A percentile compares a stretch with the other conserved stretches of the same genome.
phyloP scores from a whole-genome alignment of 306 rosid species.

The Mimosa bimucronata region DNA sequence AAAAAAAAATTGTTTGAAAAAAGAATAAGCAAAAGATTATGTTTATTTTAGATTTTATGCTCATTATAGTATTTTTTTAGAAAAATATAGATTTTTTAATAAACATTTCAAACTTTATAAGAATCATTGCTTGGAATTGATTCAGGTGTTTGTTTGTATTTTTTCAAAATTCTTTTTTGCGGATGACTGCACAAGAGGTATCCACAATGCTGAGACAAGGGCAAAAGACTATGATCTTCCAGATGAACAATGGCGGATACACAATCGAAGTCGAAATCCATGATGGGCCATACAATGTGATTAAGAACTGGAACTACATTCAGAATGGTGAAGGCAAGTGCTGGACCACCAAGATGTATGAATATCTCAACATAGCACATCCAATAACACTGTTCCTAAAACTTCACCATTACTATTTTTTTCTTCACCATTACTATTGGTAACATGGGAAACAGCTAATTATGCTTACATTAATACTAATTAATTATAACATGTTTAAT shows the following conservation, averaged over 20 bases:
- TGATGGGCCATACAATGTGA: not conserved
- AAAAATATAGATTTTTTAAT: no score
- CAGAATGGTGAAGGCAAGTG: slow-evolving; percentile 90
- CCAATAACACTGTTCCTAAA: not conserved
- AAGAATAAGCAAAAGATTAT: no score
- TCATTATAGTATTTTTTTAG: no score
- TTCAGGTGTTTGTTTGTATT: not conserved
- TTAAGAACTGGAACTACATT: slow-evolving; percentile 59
- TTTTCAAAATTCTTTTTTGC: not conserved
- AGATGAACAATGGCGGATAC: not conserved
- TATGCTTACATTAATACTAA: not conserved
- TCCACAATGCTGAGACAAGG: not conserved
- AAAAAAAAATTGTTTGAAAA: no score
- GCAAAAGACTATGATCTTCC: not conserved
- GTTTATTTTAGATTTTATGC: no score
- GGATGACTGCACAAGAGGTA: not conserved
- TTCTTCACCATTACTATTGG: no score
- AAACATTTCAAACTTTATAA: no score
- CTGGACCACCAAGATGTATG: slow-evolving; percentile 81
- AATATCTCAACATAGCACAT: not conserved
- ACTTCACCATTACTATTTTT: not conserved
- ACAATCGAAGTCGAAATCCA: not conserved
- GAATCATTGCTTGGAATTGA: no score
- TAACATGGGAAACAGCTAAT: not conserved
- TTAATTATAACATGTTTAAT: not conserved